Conservation (phyloP, 2,329 filamentous ascomycete species). For the Herpotrichia juniperi region DNA sequence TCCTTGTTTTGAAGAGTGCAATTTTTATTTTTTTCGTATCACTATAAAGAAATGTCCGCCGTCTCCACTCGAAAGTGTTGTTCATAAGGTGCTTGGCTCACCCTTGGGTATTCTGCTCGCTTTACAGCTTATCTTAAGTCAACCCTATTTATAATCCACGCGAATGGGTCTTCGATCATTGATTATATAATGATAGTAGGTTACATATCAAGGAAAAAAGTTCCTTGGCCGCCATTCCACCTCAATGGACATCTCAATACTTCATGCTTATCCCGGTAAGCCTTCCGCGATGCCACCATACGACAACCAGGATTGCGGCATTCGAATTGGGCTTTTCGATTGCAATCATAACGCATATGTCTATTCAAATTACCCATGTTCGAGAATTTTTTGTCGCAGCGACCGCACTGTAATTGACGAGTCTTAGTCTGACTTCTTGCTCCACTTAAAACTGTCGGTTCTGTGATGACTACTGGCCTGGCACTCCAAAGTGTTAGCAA, state of each 20-base stretch:
- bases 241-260: not conserved
- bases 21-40: too few relatives aligned
- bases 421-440: not conserved
- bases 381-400: not conserved
- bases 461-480: not conserved
- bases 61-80: too few relatives aligned
- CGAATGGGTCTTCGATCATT: too few relatives aligned
- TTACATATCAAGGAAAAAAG: too few relatives aligned
- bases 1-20: too few relatives aligned
- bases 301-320: not conserved
- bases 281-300: not conserved
- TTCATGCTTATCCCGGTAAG: not conserved
- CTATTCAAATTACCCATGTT: not conserved
- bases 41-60: too few relatives aligned
- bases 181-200: too few relatives aligned
- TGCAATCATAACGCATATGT: not conserved
- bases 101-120: too few relatives aligned
- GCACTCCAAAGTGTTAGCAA: not conserved
- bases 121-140: too few relatives aligned
- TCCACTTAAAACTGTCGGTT: not conserved
- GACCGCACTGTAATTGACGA: not conserved
- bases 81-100: too few relatives aligned
- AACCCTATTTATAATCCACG: too few relatives aligned
- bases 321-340: not conserved
- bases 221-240: too few relatives aligned